Conservation (phyloP, 192 early-diverging fungal species). For the Gamsiella multidivaricata region DNA sequence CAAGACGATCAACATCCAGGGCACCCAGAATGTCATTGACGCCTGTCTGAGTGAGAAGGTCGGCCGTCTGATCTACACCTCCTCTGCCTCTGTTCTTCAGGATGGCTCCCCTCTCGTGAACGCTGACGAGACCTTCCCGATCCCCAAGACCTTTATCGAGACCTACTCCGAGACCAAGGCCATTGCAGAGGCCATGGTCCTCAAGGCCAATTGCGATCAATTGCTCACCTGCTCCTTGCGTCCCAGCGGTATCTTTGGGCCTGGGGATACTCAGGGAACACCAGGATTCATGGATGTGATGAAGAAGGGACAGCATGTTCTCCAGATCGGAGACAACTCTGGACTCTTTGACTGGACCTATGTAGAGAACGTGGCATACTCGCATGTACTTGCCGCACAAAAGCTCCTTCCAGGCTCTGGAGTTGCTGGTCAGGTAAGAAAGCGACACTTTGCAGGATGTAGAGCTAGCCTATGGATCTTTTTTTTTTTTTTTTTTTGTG, state of each 20-base stretch:
- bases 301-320: slow-evolving; percentile 67
- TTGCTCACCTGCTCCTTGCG: slow-evolving; percentile 83
- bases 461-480: too few relatives aligned
- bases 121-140: slow-evolving; percentile 82
- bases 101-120: slow-evolving; percentile 80
- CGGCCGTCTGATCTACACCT: slow-evolving; percentile 83
- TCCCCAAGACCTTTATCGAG: slow-evolving; percentile 82
- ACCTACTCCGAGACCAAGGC: slow-evolving; percentile 95
- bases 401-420: slow-evolving; percentile 60
- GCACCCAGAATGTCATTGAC: slow-evolving; percentile 87
- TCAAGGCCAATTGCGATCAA: slow-evolving; percentile 74
- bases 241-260: slow-evolving; percentile 94
- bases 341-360: slow-evolving; percentile 92
- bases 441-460: too few relatives aligned
- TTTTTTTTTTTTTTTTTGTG: slow-evolving; percentile 21
- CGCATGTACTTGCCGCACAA: slow-evolving; percentile 88
- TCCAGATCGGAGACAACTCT: slow-evolving; percentile 88
- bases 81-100: slow-evolving; percentile 90
- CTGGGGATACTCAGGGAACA: slow-evolving; percentile 78
- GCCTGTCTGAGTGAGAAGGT: slow-evolving; percentile 75
- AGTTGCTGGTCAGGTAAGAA: slow-evolving; percentile 59
- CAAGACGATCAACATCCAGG: slow-evolving; percentile 86
- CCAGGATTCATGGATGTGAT: slow-evolving; percentile 74
- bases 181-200: slow-evolving; percentile 75
- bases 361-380: slow-evolving; percentile 93